Evolutionary conservation across 2,329 filamentous ascomycete genomes (phyloP), one percentile per base, ranked within the genome.

Genomic region (Tolypocladium ophioglossoides): DNA sequence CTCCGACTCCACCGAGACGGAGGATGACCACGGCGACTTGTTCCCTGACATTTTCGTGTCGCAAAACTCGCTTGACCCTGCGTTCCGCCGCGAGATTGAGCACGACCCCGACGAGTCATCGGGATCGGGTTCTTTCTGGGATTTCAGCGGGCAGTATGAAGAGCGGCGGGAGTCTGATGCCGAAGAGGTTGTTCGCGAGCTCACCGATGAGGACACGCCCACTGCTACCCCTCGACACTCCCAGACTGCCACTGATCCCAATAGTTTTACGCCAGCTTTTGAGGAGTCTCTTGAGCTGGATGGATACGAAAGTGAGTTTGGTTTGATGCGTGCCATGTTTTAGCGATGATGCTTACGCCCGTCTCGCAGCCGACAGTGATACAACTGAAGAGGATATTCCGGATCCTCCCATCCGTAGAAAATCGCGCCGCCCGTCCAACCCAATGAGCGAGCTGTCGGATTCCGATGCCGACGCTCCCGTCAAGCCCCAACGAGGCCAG

Each of bases 11-110:
- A 84, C 82, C 52, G 83, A 84, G 51, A 80, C 77, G 4, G 81
- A 85, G 40, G 78, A 83, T 55, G 79, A 84, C 58, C 71, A 78
- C 48, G 78, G 81, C 56, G 80, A 83, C 58, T 80, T 90, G 58
- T 89, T 89, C 57, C 86, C 87, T 1, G 84, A 91, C 65, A 84
- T 92, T 56, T 92, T 92, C 67, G 76, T 91, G 54, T 83, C 87
- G 51, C 86, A 91, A 68, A 86, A 83, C 64, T 78, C 81, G 18
- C 75, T 92, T 6, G 87, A 90, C 61, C 85, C 86, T 7, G 78
- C 78, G 52, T 83, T 92, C 63, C 85, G 86, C 58, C 80, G 82
- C 44, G 84, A 89, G 70, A 86, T 91, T 59, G 86, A 91, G 65
- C 78, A 80, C 58, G 83, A 89, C 58, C 72, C 73, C n/a, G 75